Percentiles rank a stretch among this genome's conserved stretches.
These are phyloP conservation scores for Hemerocallis citrina DNA, from an alignment of 106 monocot species.

Conservation along the genomic window DNA sequence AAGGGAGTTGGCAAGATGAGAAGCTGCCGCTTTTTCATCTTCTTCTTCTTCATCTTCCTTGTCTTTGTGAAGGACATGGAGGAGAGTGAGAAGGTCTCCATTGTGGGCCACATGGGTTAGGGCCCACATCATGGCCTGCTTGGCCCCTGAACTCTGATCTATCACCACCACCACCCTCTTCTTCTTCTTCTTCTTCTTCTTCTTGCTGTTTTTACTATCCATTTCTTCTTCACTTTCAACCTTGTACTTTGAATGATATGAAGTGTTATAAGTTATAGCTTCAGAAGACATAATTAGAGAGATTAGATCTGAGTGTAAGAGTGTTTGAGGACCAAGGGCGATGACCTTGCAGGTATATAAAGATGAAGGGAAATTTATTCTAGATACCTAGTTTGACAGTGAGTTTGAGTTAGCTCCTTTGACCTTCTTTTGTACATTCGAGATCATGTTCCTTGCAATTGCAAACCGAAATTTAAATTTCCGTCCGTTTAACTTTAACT, in stretches of 20 bases:
- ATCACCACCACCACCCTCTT: slow-evolving; percentile 18
- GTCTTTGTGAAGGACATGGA: slow-evolving; percentile 6
- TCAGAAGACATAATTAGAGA: not conserved
- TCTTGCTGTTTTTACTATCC: too few species aligned
- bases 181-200: slow-evolving; percentile 6
- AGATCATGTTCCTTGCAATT: too few species aligned
- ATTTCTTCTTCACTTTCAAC: not conserved
- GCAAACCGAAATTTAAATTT: too few species aligned
- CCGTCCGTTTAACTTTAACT: too few species aligned
- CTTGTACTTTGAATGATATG: not conserved
- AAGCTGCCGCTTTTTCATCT: not conserved
- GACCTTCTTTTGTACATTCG: too few species aligned
- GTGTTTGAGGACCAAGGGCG: too few species aligned
- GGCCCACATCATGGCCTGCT: slow-evolving; percentile 22
- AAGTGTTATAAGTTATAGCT: not conserved
- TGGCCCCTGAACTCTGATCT: slow-evolving; percentile 8
- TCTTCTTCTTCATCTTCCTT: not conserved
- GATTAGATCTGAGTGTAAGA: not conserved
- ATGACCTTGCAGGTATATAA: too few species aligned
- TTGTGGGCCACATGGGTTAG: slow-evolving; percentile 21
- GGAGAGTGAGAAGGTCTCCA: slow-evolving; percentile 40
- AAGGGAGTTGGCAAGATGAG: slow-evolving; percentile 2
- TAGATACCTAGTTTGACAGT: too few species aligned
- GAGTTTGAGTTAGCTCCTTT: too few species aligned
- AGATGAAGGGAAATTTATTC: too few species aligned